Evolutionary conservation across 2,329 filamentous ascomycete species (phyloP).

Genomic region (Cladophialophora chaetospira): DNA sequence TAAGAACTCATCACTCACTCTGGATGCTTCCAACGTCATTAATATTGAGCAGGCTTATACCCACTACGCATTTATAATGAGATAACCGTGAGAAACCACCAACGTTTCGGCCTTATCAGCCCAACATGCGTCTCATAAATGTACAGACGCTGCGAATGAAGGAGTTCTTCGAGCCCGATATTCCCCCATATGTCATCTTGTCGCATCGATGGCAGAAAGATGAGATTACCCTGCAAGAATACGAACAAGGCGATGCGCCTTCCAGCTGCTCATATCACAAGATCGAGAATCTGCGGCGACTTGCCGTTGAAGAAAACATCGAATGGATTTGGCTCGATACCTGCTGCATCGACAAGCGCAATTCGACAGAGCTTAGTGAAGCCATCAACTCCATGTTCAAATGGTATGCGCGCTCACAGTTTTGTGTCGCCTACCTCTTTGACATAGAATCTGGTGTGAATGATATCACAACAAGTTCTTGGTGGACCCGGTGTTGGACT

Average conservation of each 20-base stretch:
- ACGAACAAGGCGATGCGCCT: background rate
- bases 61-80: too few relatives aligned
- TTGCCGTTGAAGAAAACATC: background rate
- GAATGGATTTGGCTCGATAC: slow-evolving; percentile 31
- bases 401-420: slow-evolving; percentile 27
- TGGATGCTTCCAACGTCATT: too few relatives aligned
- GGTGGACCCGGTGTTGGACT: slow-evolving; percentile 31
- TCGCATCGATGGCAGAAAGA: background rate
- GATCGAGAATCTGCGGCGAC: background rate
- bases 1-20: too few relatives aligned
- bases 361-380: slow-evolving; percentile 29
- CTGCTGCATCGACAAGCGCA: slow-evolving; percentile 33
- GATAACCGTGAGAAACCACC: too few relatives aligned
- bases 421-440: slow-evolving; percentile 22
- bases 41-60: too few relatives aligned
- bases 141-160: background rate
- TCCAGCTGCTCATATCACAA: background rate
- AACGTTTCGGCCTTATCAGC: background rate
- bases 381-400: too few relatives aligned
- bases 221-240: background rate
- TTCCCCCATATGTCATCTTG: background rate
- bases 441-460: background rate
- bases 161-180: background rate
- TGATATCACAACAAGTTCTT: slow-evolving; percentile 5
- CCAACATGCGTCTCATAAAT: background rate